phyloP scores from a whole-genome alignment of 2,329 filamentous ascomycete genomes.

The Juglanconis juglandina region DNA sequence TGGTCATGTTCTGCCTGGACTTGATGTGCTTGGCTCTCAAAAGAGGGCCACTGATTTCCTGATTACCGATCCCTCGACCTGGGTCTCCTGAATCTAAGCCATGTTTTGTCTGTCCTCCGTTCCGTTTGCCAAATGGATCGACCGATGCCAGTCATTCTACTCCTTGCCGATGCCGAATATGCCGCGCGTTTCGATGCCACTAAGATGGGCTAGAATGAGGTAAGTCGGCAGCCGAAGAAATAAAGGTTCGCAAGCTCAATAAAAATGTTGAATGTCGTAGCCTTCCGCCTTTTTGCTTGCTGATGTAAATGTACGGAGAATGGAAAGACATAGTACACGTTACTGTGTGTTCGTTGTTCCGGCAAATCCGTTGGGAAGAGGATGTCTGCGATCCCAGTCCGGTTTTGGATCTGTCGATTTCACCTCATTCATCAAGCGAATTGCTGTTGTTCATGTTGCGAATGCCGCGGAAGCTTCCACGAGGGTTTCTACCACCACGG shows the following conservation, averaged over 20 bases:
- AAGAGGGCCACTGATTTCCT: neutral
- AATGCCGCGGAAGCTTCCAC: neutral
- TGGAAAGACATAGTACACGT: neutral
- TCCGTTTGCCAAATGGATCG: neutral
- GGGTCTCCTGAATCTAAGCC: neutral
- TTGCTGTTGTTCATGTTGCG: neutral
- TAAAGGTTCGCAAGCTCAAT: neutral
- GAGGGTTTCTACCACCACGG: neutral
- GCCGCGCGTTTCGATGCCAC: neutral
- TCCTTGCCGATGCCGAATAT: conserved; percentile 11
- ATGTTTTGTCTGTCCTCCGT: neutral
- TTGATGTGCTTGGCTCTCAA: neutral
- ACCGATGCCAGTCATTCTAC: neutral
- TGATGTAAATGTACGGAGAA: conserved; percentile 5
- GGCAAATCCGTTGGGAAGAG: too few relatives aligned
- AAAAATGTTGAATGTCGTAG: neutral
- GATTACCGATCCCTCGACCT: neutral
- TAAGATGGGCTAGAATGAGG: neutral
- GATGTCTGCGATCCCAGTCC: neutral
- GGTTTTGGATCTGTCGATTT: neutral
- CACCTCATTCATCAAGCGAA: neutral
- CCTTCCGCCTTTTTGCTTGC: neutral
- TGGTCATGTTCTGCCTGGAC: neutral
- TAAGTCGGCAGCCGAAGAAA: neutral
- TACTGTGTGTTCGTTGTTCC: neutral